A percentile compares a stretch with the other conserved stretches of the same genome.
phyloP scores from a whole-genome alignment of 208 protist species.

The Trypanosoma platydactyli region DNA sequence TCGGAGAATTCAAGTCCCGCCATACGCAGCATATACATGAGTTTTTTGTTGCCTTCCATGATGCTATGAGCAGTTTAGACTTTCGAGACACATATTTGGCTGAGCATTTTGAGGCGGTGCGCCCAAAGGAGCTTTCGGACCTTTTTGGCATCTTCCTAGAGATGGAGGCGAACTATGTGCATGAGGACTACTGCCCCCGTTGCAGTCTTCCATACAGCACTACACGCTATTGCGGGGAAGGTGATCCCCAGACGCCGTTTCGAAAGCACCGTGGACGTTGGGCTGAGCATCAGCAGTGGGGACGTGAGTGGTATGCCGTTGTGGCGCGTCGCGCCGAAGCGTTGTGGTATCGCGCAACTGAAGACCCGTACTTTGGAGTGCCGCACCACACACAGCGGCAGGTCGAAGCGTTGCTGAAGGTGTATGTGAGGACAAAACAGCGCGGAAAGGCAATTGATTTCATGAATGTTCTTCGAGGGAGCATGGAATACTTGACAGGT shows the following conservation, averaged over 20 bases:
- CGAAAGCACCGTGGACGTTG: constrained; percentile 83
- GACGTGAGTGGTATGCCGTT: constrained; percentile 85
- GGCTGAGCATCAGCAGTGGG: constrained; percentile 86
- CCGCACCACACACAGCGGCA: constrained; percentile 81
- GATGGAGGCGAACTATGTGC: constrained; percentile 90
- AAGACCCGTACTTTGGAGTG: constrained; percentile 87
- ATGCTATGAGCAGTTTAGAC: constrained; percentile 83
- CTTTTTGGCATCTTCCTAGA: constrained; percentile 90
- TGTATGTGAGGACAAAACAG: constrained; percentile 80
- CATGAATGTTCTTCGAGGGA: constrained; percentile 67
- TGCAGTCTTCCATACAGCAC: constrained; percentile 83
- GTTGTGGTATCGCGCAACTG: constrained; percentile 84
- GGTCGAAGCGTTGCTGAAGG: constrained; percentile 66
- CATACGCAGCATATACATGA: constrained; percentile 86
- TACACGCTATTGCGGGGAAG: constrained; percentile 87
- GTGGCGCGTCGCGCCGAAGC: constrained; percentile 85
- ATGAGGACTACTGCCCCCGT: constrained; percentile 80
- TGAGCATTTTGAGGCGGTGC: constrained; percentile 57
- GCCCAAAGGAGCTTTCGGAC: constrained; percentile 68
- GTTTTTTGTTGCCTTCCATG: constrained; percentile 89
- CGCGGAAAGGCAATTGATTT: constrained; percentile 86
- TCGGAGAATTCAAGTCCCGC: constrained; percentile 72
- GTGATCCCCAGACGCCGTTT: constrained; percentile 76
- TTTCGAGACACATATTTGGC: constrained; percentile 79
- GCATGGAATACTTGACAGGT: constrained; percentile 71